Evolutionary conservation across 1,139 yeast genomes (phyloP).

Genomic region (Debaryomyces fabryi): DNA sequence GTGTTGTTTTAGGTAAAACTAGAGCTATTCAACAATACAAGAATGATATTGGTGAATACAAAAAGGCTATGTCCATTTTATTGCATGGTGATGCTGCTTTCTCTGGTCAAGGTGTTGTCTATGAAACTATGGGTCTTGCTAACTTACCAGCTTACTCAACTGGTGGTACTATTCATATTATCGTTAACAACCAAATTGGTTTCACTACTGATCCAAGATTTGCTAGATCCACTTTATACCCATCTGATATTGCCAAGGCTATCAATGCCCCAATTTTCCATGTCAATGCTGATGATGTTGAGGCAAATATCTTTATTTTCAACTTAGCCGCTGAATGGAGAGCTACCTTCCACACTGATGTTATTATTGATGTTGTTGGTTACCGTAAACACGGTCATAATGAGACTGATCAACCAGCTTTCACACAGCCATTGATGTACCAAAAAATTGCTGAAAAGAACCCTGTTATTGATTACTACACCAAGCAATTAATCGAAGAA

Average conservation of each 20-base stretch:
- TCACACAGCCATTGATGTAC: slow-evolving; percentile 98
- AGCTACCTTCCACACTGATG: slow-evolving; percentile 94
- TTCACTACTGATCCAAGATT: slow-evolving; percentile 98
- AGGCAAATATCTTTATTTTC: slow-evolving; percentile 88
- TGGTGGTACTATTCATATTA: slow-evolving; percentile 97
- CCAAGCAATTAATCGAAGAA: slow-evolving; percentile 77
- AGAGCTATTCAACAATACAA: slow-evolving; percentile 95
- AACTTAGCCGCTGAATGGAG: slow-evolving; percentile 99
- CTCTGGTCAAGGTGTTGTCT: slow-evolving; percentile 98
- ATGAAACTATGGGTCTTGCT: slow-evolving; percentile 96
- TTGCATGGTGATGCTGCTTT: slow-evolving; percentile 99
- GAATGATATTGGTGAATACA: slow-evolving; percentile 76
- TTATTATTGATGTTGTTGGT: slow-evolving; percentile 94
- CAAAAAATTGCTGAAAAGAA: slow-evolving; percentile 85
- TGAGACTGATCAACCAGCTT: slow-evolving; percentile 98
- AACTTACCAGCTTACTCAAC: slow-evolving; percentile 93
- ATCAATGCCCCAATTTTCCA: slow-evolving; percentile 99
- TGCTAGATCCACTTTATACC: slow-evolving; percentile 97
- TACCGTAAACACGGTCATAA: slow-evolving; percentile 99
- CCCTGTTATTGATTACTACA: slow-evolving; percentile 84
- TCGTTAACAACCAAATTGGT: slow-evolving; percentile 98
- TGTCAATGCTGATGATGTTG: slow-evolving; percentile 97
- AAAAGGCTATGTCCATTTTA: slow-evolving; percentile 88
- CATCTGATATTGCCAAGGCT: slow-evolving; percentile 95
- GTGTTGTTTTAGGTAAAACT: slow-evolving; percentile 97